Conservation (phyloP, 208 protist species). For the Herpetomonas muscarum region DNA sequence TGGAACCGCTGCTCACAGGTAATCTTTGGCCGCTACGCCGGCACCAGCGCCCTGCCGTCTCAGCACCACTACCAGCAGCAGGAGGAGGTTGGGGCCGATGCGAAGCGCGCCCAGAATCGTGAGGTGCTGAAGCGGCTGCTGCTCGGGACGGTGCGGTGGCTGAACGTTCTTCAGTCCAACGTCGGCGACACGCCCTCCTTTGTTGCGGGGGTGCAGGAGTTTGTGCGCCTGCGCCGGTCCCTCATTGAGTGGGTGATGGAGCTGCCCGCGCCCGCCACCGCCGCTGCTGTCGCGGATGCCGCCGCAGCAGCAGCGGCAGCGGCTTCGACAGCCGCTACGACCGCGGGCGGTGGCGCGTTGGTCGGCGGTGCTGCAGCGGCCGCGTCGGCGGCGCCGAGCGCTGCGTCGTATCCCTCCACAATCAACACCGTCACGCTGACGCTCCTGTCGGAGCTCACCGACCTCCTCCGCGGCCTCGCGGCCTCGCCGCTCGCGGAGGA, state of each 20-base stretch:
- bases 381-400: background rate
- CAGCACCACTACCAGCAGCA: background rate
- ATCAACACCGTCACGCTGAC: slow-evolving; percentile 40
- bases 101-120: slow-evolving; percentile 41
- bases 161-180: slow-evolving; percentile 55
- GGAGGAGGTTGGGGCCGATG: background rate
- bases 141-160: slow-evolving; percentile 51
- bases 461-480: slow-evolving; percentile 48
- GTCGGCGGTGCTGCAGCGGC: background rate
- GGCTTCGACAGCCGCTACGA: background rate
- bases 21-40: slow-evolving; percentile 39
- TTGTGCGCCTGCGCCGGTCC: slow-evolving; percentile 48
- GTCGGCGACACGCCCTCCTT: slow-evolving; percentile 43
- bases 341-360: background rate
- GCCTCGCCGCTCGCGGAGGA: slow-evolving; percentile 49
- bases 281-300: background rate
- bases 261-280: background rate
- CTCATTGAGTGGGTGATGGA: slow-evolving; percentile 59
- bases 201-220: slow-evolving; percentile 48
- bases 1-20: slow-evolving; percentile 61
- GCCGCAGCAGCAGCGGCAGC: background rate
- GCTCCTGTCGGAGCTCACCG: slow-evolving; percentile 54
- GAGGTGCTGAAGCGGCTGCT: slow-evolving; percentile 58
- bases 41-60: background rate
- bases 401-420: slow-evolving; percentile 7